A percentile compares a stretch with the other conserved stretches of the same genome.
Evolutionary conservation across 2,329 filamentous ascomycete genomes (phyloP).

Genomic region (Aspergillus aculeatinus): DNA sequence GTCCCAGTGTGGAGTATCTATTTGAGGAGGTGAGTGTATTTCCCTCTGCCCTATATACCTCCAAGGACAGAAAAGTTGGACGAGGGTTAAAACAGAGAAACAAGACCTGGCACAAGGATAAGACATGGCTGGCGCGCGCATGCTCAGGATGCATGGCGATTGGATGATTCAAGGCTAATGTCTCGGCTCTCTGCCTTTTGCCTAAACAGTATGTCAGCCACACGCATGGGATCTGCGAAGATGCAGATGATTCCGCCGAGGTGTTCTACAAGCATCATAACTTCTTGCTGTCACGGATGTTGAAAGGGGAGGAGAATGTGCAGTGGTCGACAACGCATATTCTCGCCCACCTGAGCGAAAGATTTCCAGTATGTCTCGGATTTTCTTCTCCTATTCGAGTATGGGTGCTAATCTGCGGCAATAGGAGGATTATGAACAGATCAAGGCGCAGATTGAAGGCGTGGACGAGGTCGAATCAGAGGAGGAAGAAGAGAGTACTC

Average conservation of each 20-base stretch:
- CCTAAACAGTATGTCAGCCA: constrained; percentile 41
- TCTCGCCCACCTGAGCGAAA: constrained; percentile 45
- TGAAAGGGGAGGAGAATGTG: constrained; percentile 45
- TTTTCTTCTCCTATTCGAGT: neutral
- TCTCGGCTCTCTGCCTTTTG: constrained; percentile 9
- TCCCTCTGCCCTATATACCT: neutral
- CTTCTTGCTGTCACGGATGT: constrained; percentile 50
- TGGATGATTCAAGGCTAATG: neutral
- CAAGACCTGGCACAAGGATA: neutral
- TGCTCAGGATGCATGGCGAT: neutral
- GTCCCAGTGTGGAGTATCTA: constrained; percentile 38
- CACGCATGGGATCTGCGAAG: constrained; percentile 43
- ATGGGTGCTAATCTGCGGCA: neutral
- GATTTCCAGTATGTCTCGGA: constrained; percentile 40
- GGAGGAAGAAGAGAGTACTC: constrained; percentile 18
- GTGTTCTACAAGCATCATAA: constrained; percentile 46
- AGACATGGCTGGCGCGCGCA: neutral
- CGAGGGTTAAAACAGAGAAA: neutral
- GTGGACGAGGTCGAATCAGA: constrained; percentile 17
- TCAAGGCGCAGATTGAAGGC: constrained; percentile 28
- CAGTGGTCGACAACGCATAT: constrained; percentile 47
- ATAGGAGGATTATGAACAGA: constrained; percentile 36
- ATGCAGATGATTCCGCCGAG: constrained; percentile 48
- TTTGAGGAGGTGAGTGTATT: constrained; percentile 39
- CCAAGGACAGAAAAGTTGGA: neutral